phyloP scores from a whole-genome alignment of 2,329 filamentous ascomycete genomes.

The Fusarium annulatum region DNA sequence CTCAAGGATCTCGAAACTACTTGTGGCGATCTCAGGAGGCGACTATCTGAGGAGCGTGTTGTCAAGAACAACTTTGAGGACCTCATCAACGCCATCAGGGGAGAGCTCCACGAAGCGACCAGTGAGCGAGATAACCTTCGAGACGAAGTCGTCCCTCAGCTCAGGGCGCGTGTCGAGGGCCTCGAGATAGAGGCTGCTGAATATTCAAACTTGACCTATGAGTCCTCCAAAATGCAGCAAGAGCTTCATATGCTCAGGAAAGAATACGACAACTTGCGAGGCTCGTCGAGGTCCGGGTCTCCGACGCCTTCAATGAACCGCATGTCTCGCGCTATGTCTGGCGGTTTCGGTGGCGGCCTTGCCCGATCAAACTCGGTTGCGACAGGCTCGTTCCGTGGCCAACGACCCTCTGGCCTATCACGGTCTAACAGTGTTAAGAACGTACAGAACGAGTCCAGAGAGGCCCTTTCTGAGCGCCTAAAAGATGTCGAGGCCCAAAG shows the following conservation, averaged over 20 bases:
- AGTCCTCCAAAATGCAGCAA: slow-evolving; percentile 87
- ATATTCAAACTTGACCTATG: slow-evolving; percentile 79
- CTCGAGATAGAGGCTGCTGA: slow-evolving; percentile 80
- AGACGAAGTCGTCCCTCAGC: slow-evolving; percentile 85
- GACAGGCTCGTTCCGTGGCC: slow-evolving; percentile 59
- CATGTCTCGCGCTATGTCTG: slow-evolving; percentile 49
- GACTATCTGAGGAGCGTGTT: slow-evolving; percentile 84
- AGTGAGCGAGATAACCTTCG: slow-evolving; percentile 93
- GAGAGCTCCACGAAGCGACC: slow-evolving; percentile 82
- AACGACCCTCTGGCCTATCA: slow-evolving; percentile 58
- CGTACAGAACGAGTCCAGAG: slow-evolving; percentile 66
- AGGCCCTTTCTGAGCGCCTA: slow-evolving; percentile 79
- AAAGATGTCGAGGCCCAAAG: slow-evolving; percentile 95
- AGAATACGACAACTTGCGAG: slow-evolving; percentile 71
- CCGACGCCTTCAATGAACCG: slow-evolving; percentile 41
- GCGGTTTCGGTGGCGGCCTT: slow-evolving; percentile 67
- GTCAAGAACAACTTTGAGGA: slow-evolving; percentile 96
- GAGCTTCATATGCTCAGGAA: slow-evolving; percentile 78
- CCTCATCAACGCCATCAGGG: slow-evolving; percentile 82
- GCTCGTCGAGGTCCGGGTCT: slow-evolving; percentile 47
- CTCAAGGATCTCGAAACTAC: slow-evolving; percentile 82
- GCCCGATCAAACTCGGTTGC: slow-evolving; percentile 76
- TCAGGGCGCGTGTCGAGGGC: slow-evolving; percentile 80
- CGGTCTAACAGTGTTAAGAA: slow-evolving; percentile 70
- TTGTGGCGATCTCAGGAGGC: slow-evolving; percentile 84